Percentiles rank a stretch among this genome's conserved stretches.
These are phyloP conservation scores for Tolypocladium tropicale DNA, from an alignment of 2,329 filamentous ascomycete species.

Conservation along the genomic window DNA sequence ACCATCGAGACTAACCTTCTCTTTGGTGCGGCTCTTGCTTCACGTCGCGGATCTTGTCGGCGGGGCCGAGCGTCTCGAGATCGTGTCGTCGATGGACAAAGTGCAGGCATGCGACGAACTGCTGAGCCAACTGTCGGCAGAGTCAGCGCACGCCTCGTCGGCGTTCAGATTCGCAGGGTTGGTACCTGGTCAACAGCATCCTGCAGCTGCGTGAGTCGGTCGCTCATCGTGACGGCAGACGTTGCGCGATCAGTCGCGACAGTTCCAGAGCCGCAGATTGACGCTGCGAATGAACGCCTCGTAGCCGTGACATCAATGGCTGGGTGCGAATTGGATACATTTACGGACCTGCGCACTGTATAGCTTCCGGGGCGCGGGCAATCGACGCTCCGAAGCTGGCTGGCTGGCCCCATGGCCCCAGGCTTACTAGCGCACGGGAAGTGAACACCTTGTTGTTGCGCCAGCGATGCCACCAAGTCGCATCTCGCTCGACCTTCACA, in stretches of 20 bases:
- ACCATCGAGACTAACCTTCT: constrained; percentile 30
- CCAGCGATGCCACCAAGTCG: constrained; percentile 5
- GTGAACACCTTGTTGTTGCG: constrained; percentile 26
- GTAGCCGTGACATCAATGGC: neutral
- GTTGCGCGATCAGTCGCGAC: neutral
- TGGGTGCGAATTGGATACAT: neutral
- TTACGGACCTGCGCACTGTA: neutral
- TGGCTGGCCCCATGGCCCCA: no score
- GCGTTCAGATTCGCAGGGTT: neutral
- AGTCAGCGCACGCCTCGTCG: neutral
- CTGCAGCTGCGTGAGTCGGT: constrained; percentile 74
- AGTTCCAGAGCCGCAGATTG: neutral
- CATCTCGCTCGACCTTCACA: constrained; percentile 1
- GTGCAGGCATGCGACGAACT: constrained; percentile 58
- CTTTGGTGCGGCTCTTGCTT: constrained; percentile 42
- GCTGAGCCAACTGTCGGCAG: constrained; percentile 47
- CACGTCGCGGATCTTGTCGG: constrained; percentile 48
- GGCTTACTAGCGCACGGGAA: constrained; percentile 9
- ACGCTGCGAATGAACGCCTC: neutral
- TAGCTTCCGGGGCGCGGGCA: constrained; percentile 11
- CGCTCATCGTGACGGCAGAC: constrained; percentile 44
- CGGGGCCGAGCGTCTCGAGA: constrained; percentile 46
- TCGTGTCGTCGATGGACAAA: constrained; percentile 61
- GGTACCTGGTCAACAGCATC: constrained; percentile 72
- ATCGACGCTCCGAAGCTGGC: constrained; percentile 17